Conservation (phyloP, 176 grass and related monocot species). For the Alopecurus myosuroides region DNA sequence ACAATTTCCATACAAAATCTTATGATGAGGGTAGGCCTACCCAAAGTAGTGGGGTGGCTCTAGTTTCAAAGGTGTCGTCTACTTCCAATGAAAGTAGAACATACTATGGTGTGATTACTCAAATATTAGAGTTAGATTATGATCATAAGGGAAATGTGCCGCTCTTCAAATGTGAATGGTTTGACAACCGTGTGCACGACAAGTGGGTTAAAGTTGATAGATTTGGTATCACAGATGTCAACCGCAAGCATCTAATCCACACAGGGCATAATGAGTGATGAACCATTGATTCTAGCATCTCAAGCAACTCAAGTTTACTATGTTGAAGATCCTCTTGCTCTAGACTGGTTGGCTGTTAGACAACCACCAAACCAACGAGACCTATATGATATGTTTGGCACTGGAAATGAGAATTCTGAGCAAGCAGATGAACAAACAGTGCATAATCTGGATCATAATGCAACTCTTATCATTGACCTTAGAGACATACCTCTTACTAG, state of each 20-base stretch:
- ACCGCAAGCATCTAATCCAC: not conserved
- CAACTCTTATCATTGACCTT: not conserved
- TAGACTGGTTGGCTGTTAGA: not conserved
- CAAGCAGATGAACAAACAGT: too few relatives aligned
- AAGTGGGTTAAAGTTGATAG: not conserved
- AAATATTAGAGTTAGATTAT: not conserved
- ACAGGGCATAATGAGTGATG: not conserved
- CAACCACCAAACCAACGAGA: not conserved
- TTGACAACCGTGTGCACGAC: not conserved
- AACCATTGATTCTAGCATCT: not conserved
- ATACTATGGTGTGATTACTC: not conserved
- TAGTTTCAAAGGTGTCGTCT: not conserved
- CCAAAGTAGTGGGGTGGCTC: not conserved
- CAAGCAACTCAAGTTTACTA: not conserved
- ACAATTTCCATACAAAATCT: not conserved
- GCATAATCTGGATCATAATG: not conserved
- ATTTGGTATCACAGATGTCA: not conserved
- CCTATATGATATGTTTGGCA: not conserved
- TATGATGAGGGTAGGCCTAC: not conserved
- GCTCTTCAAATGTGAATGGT: not conserved
- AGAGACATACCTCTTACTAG: not conserved
- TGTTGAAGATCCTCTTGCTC: not conserved
- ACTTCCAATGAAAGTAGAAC: not conserved
- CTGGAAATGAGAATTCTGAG: not conserved
- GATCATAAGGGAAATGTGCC: not conserved